Percentiles rank a stretch among this genome's conserved stretches.
phyloP scores from a whole-genome alignment of 1,139 yeast species.

The Saccharomycopsis hybrid region DNA sequence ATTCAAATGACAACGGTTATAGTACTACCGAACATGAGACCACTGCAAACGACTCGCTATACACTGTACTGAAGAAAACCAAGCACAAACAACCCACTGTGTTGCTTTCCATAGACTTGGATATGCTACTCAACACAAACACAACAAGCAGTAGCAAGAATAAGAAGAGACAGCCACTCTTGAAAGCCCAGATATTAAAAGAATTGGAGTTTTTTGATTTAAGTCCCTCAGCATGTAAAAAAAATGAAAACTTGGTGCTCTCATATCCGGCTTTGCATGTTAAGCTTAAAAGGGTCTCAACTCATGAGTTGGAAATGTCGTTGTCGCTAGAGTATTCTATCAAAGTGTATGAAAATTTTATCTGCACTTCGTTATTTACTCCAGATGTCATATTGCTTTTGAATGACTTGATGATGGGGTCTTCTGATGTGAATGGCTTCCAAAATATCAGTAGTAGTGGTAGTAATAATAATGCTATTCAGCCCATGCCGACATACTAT shows the following conservation, averaged over 20 bases:
- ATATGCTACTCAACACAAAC: too few species aligned
- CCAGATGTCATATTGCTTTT: background rate
- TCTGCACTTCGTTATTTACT: background rate
- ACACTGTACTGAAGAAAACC: too few species aligned
- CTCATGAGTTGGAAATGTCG: background rate
- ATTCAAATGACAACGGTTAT: too few species aligned
- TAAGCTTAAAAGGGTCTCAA: too few species aligned
- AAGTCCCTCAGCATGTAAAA: background rate
- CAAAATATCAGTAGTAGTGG: background rate
- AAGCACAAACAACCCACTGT: too few species aligned
- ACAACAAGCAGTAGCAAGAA: too few species aligned
- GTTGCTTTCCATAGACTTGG: too few species aligned
- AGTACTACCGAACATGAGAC: too few species aligned
- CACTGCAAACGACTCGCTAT: too few species aligned
- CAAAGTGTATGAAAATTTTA: background rate
- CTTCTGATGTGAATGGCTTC: background rate
- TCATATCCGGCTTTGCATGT: too few species aligned
- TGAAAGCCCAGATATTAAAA: background rate
- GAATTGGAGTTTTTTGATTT: background rate
- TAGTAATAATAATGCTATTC: background rate
- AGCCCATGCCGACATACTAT: conserved; percentile 16
- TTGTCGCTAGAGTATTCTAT: background rate
- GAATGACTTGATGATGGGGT: background rate
- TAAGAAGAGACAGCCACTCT: background rate
- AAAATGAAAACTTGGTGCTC: background rate